Evolutionary conservation across 2,329 filamentous ascomycete species (phyloP).

Genomic region (Pyricularia sp.): DNA sequence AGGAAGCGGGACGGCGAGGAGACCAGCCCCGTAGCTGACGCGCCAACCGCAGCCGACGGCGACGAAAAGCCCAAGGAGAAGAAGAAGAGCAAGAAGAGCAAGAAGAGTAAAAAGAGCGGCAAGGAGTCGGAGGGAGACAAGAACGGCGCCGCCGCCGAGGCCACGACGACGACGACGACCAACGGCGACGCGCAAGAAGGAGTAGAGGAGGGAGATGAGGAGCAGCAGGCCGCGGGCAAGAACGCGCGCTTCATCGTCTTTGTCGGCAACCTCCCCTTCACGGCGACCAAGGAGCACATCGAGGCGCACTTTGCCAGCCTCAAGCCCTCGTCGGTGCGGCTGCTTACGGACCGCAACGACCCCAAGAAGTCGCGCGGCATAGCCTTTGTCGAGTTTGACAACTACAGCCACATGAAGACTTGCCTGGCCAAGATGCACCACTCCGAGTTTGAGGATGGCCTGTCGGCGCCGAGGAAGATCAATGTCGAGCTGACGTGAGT

Average conservation of each 20-base stretch:
- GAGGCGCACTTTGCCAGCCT: slow-evolving; percentile 70
- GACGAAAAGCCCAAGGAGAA: not conserved
- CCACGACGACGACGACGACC: not conserved
- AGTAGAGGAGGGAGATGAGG: not conserved
- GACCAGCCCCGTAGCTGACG: too few relatives aligned
- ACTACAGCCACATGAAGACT: slow-evolving; percentile 84
- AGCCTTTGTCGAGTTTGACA: slow-evolving; percentile 82
- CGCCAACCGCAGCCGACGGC: not conserved
- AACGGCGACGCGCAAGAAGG: not conserved
- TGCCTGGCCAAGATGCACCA: slow-evolving; percentile 89
- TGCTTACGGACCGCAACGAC: slow-evolving; percentile 44
- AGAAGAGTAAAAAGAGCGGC: not conserved
- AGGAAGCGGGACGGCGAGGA: not conserved
- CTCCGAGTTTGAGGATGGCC: slow-evolving; percentile 56
- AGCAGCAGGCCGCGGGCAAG: not conserved
- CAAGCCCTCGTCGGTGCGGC: slow-evolving; percentile 59
- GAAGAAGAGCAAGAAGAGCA: not conserved
- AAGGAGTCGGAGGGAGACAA: not conserved
- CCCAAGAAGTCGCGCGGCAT: slow-evolving; percentile 61
- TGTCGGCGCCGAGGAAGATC: slow-evolving; percentile 58
- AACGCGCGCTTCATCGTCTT: slow-evolving; percentile 47
- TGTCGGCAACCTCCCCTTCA: slow-evolving; percentile 79
- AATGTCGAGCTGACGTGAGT: slow-evolving; percentile 86
- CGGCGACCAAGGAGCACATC: slow-evolving; percentile 62
- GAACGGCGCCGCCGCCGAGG: not conserved